phyloP scores from a whole-genome alignment of 805 yeast species.

The Starmerella apicola region DNA sequence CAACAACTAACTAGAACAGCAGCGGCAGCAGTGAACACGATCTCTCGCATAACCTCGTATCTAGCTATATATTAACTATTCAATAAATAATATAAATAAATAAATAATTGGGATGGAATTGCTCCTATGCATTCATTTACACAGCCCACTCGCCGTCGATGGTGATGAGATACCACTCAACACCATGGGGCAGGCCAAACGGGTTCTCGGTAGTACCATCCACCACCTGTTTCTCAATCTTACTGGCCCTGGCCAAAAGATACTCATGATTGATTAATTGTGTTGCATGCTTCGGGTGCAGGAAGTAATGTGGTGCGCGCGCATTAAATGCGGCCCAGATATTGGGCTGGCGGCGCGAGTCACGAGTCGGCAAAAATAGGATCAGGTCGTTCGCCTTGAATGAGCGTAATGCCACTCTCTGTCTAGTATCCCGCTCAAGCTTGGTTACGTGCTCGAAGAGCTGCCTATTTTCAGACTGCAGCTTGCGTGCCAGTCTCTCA shows the following conservation, averaged over 20 bases:
- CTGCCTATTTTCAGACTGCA: constrained; percentile 57
- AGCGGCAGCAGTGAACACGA: no score
- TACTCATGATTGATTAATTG: constrained; percentile 48
- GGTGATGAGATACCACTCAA: constrained; percentile 24
- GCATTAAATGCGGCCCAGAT: constrained; percentile 95
- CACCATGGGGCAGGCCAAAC: constrained; percentile 48
- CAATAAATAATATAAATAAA: not conserved
- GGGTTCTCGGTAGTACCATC: constrained; percentile 40
- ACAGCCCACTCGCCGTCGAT: constrained; percentile 19
- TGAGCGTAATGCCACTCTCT: constrained; percentile 51
- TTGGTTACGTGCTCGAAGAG: constrained; percentile 30
- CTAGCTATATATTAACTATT: no score
- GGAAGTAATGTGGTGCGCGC: constrained; percentile 73
- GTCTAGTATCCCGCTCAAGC: constrained; percentile 27
- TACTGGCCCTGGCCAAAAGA: constrained; percentile 60
- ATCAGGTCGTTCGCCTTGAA: constrained; percentile 70
- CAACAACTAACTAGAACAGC: no score
- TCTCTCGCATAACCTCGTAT: no score
- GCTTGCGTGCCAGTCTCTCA: constrained; percentile 74
- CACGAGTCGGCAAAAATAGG: constrained; percentile 67
- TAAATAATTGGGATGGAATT: not conserved
- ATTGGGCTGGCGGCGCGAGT: constrained; percentile 30
- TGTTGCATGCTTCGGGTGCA: constrained; percentile 36
- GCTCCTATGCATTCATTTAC: not conserved
- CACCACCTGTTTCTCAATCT: constrained; percentile 38